phyloP scores from a whole-genome alignment of 176 grass and related monocot species.

The Eragrostis nindensis region DNA sequence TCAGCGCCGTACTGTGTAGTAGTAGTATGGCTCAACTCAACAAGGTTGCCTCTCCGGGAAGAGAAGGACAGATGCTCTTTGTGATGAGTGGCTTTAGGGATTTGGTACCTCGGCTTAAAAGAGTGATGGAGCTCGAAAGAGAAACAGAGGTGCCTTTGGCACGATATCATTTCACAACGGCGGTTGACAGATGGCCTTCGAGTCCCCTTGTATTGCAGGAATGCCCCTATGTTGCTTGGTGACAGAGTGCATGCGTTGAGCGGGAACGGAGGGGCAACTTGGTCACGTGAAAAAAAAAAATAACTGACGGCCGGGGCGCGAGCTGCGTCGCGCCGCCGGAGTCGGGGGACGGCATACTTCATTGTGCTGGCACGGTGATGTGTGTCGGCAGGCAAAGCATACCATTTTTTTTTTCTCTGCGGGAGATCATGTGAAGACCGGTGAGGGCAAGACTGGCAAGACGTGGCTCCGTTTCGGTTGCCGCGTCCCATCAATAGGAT shows the following conservation, averaged over 20 bases:
- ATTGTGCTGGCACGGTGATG: conserved; percentile 16
- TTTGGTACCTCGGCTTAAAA: conserved; percentile 36
- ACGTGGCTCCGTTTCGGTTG: conserved; percentile 35
- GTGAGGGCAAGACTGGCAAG: background rate
- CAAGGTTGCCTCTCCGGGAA: conserved; percentile 37
- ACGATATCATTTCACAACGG: background rate
- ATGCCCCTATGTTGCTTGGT: background rate
- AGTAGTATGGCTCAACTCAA: no score
- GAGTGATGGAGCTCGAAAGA: conserved; percentile 33
- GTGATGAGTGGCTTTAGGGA: background rate
- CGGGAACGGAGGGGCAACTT: background rate
- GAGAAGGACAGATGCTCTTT: conserved; percentile 38
- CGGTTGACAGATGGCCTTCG: background rate
- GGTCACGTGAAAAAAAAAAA: background rate
- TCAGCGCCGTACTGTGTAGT: background rate
- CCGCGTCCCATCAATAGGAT: conserved; percentile 41
- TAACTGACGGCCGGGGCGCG: no score
- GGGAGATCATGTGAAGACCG: conserved; percentile 3
- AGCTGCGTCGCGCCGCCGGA: no score
- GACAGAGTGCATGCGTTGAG: background rate
- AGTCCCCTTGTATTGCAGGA: conserved; percentile 26
- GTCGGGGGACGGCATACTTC: no score
- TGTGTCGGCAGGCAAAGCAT: conserved; percentile 35
- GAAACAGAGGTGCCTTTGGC: no score
- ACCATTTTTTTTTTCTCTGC: conserved; percentile 12